Evolutionary conservation across 2,329 filamentous ascomycete genomes (phyloP), one percentile per base, ranked within the genome.

Genomic region (Ambrosiella cleistominuta): DNA sequence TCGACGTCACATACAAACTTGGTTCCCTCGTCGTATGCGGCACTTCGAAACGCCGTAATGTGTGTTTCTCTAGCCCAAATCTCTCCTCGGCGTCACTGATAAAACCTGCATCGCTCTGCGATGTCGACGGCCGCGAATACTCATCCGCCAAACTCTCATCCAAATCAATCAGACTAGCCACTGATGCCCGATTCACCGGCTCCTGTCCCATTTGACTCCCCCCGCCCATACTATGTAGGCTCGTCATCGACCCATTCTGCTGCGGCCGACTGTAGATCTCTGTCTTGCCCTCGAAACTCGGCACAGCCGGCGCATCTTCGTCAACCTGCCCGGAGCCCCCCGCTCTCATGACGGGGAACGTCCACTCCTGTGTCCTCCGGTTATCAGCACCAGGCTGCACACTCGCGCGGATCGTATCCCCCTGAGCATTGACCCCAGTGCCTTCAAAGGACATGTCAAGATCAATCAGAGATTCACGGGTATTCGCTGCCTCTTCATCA

Each of bases 341-440:
- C 7, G 52, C 39, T 11, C 37, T 37, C 56, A 58, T 61, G 38
- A 54, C 53, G 4, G 59, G 56, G 17, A 78, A 80, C 56, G 75
- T 77, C 77, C 77, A 79, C 56, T 78, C 75, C 59, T 71, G 70
- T 0, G 70, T 71, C 49, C 68, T 67, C 13, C 69, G 64, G 63
- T 68, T 68, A 57, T 64, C 65, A 9, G 36, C 38, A 2, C 27
- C 42, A 7, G 56, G 59, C 27, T 57, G 54, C 17, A 56, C 40
- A 12, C 38, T 56, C 13, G 53, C 59, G 8, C 56, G 52, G 9
- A 61, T 61, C 2, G 56, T 61, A 39, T 61, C 57, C 36, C 47
- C 57, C 47, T 44, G 56, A 15, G 53, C 45, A 13, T 54, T 38
- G 17, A 52, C 37, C 17, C 59, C 50, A 11, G 56, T 61, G 11